These are phyloP conservation scores for Penicillium soppii DNA, from an alignment of 495 filamentous ascomycete genomes.

Conservation along the genomic window DNA sequence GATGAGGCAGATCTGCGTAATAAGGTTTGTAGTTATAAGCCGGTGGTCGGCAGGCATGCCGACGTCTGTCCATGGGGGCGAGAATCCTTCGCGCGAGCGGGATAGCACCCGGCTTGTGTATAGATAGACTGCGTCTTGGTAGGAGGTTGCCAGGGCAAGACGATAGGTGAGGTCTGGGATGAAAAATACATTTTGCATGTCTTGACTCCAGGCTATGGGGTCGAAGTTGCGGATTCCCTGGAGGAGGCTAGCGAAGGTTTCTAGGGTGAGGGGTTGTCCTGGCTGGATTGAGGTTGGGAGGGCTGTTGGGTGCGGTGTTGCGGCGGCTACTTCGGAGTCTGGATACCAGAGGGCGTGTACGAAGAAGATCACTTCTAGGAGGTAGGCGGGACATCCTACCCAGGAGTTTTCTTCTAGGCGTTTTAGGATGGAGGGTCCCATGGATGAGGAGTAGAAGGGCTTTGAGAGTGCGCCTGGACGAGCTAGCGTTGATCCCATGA, in stretches of 20 bases:
- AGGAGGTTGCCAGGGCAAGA: conserved; percentile 41
- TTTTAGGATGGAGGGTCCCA: conserved; percentile 42
- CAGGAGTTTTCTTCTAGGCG: conserved; percentile 49
- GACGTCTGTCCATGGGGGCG: conserved; percentile 26
- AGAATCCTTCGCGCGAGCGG: conserved; percentile 28
- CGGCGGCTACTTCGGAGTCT: conserved; percentile 22
- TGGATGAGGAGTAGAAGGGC: conserved; percentile 42
- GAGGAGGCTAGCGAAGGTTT: conserved; percentile 37
- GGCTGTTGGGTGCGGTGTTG: conserved; percentile 29
- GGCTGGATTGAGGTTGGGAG: conserved; percentile 25
- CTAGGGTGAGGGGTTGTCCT: conserved; percentile 28
- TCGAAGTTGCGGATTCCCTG: conserved; percentile 47
- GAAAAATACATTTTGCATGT: conserved; percentile 40
- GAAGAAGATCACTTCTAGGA: conserved; percentile 48
- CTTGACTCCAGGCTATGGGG: conserved; percentile 41
- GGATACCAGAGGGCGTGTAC: conserved; percentile 44
- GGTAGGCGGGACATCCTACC: conserved; percentile 49
- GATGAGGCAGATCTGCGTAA: conserved; percentile 38
- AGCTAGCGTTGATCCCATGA: conserved; percentile 50
- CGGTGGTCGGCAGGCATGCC: conserved; percentile 35
- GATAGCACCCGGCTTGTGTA: conserved; percentile 47
- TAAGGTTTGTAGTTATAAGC: conserved; percentile 34
- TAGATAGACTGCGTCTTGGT: conserved; percentile 46
- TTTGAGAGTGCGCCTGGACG: conserved; percentile 44
- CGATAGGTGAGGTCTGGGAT: conserved; percentile 40